These are phyloP conservation scores for Paxillus ammoniavirescens DNA, from an alignment of 768 basidiomycete genomes.

Conservation along the genomic window DNA sequence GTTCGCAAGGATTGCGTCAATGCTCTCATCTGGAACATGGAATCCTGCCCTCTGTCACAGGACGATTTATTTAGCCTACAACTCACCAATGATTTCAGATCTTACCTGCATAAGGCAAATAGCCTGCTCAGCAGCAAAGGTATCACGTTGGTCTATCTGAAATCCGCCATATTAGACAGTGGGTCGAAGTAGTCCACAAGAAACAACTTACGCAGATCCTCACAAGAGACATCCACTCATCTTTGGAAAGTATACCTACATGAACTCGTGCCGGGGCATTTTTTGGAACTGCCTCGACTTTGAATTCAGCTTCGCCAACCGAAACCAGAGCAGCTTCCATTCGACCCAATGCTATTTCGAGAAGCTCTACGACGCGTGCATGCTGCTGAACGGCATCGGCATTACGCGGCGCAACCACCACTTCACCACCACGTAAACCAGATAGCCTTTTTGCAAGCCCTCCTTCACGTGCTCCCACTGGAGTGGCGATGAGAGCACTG, in stretches of 20 bases:
- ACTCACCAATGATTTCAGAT: neutral
- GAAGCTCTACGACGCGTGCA: constrained; percentile 35
- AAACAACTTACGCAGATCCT: constrained; percentile 44
- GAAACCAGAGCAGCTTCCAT: constrained; percentile 11
- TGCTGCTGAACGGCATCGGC: constrained; percentile 7
- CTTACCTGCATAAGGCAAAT: constrained; percentile 54
- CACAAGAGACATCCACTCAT: constrained; percentile 57
- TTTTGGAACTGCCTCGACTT: neutral
- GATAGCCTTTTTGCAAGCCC: neutral
- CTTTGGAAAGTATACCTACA: constrained; percentile 44
- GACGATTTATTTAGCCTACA: neutral
- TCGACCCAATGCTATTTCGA: constrained; percentile 35
- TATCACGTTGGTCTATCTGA: constrained; percentile 50
- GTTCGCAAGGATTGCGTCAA: constrained; percentile 48
- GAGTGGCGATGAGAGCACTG: neutral
- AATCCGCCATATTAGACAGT: neutral
- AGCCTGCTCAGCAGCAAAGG: constrained; percentile 44
- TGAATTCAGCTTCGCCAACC: constrained; percentile 3
- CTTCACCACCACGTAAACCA: constrained; percentile 14
- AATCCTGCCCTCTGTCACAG: constrained; percentile 40
- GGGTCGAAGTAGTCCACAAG: neutral
- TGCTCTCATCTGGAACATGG: constrained; percentile 38
- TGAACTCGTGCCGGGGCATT: constrained; percentile 32
- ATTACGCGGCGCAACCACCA: constrained; percentile 10
- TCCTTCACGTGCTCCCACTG: neutral